Conservation (phyloP, 192 early-diverging fungal genomes). For the Powellomyces hirtus region DNA sequence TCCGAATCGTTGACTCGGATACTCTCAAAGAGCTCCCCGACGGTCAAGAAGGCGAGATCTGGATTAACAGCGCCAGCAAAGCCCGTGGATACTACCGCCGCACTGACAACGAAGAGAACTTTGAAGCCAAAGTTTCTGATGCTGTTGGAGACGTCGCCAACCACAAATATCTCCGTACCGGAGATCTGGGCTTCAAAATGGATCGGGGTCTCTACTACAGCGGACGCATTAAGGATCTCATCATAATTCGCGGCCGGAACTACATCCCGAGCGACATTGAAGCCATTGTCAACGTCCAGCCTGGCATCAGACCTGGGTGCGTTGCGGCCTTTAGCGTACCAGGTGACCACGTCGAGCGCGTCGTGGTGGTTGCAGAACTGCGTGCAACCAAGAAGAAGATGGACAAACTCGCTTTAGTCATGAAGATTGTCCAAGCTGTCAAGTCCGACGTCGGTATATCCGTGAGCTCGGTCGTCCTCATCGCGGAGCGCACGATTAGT, state of each 20-base stretch:
- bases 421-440: background rate
- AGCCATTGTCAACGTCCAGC: background rate
- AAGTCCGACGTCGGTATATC: background rate
- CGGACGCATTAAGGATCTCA: background rate
- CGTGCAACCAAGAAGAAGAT: background rate
- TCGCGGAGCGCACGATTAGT: background rate
- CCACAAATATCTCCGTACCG: background rate
- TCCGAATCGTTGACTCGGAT: background rate
- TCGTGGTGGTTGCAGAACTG: background rate
- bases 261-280: background rate
- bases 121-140: background rate
- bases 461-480: background rate
- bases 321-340: background rate
- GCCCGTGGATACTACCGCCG: background rate
- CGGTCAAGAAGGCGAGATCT: background rate
- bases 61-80: conserved; percentile 1
- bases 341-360: background rate
- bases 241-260: conserved; percentile 4
- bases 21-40: background rate
- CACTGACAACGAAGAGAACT: background rate
- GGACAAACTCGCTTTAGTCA: background rate
- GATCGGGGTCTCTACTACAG: background rate
- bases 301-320: background rate
- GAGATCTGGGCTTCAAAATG: background rate
- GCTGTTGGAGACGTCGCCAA: background rate